phyloP scores from a whole-genome alignment of 305 asterid species.

The Fraxinus dipetala region DNA sequence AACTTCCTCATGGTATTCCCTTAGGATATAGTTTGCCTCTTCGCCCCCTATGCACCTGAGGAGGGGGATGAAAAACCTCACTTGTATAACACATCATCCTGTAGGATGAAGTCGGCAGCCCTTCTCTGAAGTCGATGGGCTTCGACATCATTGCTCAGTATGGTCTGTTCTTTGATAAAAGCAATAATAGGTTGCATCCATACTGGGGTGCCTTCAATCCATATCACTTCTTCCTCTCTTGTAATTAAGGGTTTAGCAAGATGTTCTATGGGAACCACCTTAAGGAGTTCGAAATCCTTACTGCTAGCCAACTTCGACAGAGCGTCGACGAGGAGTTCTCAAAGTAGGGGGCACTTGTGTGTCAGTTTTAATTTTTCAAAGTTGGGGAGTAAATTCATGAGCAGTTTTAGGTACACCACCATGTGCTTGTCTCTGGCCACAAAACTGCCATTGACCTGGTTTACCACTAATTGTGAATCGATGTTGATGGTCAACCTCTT shows the following conservation, averaged over 20 bases:
- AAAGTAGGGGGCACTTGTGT: not conserved
- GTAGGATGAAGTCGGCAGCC: not conserved
- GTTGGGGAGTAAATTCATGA: not conserved
- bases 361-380: not conserved
- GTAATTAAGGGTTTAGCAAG: not conserved
- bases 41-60: not conserved
- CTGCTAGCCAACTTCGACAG: not conserved
- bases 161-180: not conserved
- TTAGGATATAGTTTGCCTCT: not conserved
- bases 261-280: not conserved
- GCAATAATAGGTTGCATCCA: not conserved
- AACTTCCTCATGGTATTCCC: not conserved
- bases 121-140: not conserved
- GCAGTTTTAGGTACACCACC: not conserved
- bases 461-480: not conserved
- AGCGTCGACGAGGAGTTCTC: not conserved
- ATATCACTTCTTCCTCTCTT: too few species aligned
- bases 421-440: not conserved
- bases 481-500: not conserved
- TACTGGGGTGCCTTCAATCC: not conserved
- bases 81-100: not conserved
- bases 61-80: not conserved
- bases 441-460: too few species aligned
- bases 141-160: not conserved
- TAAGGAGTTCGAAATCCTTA: not conserved